Evolutionary conservation across 2,329 filamentous ascomycete species (phyloP).

Genomic region (Magnaporthiopsis poae): DNA sequence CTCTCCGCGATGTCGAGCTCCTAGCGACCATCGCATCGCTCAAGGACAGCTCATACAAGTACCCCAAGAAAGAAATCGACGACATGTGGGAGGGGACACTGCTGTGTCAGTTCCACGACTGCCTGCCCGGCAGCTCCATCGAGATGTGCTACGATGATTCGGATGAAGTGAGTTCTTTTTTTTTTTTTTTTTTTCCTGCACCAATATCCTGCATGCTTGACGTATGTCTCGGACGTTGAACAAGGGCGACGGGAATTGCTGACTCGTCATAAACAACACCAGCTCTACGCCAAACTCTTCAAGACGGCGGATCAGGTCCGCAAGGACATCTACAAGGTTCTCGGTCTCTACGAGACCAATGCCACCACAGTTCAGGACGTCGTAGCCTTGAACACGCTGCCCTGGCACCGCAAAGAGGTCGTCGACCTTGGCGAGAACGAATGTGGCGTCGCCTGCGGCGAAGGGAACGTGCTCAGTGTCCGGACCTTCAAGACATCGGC

Average conservation of each 20-base stretch:
- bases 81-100: conserved; percentile 89
- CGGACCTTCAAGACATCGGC: conserved; percentile 37
- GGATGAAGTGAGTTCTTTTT: conserved; percentile 48
- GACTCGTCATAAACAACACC: conserved; percentile 10
- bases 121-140: conserved; percentile 85
- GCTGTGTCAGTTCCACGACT: conserved; percentile 95
- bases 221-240: background rate
- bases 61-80: conserved; percentile 89
- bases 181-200: background rate
- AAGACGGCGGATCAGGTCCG: conserved; percentile 63
- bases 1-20: conserved; percentile 80
- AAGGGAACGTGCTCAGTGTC: conserved; percentile 42
- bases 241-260: conserved; percentile 12
- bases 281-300: conserved; percentile 77
- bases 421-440: conserved; percentile 49
- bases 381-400: conserved; percentile 72
- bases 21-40: conserved; percentile 78
- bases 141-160: conserved; percentile 98
- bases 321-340: conserved; percentile 55
- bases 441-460: conserved; percentile 47
- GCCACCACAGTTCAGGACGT: conserved; percentile 16
- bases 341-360: conserved; percentile 44
- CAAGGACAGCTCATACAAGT: conserved; percentile 63
- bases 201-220: background rate
- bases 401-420: conserved; percentile 72